phyloP scores from a whole-genome alignment of 2,329 filamentous ascomycete species.

The Arachnomyces sp. region DNA sequence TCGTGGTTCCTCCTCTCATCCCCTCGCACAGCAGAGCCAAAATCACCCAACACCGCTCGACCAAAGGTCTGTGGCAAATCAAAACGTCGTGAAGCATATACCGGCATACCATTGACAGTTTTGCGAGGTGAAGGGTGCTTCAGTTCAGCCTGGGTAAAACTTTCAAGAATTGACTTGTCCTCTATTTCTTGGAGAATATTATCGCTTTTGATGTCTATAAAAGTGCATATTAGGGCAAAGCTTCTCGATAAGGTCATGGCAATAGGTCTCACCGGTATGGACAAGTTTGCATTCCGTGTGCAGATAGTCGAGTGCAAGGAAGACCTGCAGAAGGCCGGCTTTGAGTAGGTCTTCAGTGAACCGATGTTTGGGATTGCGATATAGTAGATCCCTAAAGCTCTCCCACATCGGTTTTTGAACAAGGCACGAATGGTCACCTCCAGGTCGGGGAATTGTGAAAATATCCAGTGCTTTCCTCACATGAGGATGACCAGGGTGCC shows the following conservation, averaged over 20 bases:
- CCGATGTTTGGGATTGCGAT: conserved; percentile 28
- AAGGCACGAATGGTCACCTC: conserved; percentile 23
- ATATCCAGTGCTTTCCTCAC: conserved; percentile 24
- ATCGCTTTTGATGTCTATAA: conserved; percentile 36
- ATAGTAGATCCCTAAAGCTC: conserved; percentile 32
- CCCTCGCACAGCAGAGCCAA: conserved; percentile 29
- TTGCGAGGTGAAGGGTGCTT: conserved; percentile 31
- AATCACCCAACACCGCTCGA: conserved; percentile 28
- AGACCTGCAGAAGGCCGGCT: conserved; percentile 27
- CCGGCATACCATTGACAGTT: conserved; percentile 19
- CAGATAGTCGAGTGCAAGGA: conserved; percentile 36
- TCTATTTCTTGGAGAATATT: conserved; percentile 33
- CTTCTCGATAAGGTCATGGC: background rate
- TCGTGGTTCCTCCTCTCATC: conserved; percentile 35
- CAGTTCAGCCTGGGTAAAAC: conserved; percentile 28
- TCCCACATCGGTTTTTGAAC: conserved; percentile 33
- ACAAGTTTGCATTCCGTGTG: conserved; percentile 37
- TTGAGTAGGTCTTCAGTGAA: conserved; percentile 34
- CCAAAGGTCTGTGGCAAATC: conserved; percentile 25
- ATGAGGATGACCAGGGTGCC: conserved; percentile 21
- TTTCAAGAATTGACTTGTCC: conserved; percentile 29
- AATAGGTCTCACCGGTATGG: conserved; percentile 32
- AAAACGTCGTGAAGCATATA: conserved; percentile 31
- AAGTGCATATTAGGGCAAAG: background rate
- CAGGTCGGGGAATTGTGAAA: conserved; percentile 22